These are phyloP conservation scores for Lachnum nothofagi DNA, from an alignment of 2,329 filamentous ascomycete species.

Conservation along the genomic window DNA sequence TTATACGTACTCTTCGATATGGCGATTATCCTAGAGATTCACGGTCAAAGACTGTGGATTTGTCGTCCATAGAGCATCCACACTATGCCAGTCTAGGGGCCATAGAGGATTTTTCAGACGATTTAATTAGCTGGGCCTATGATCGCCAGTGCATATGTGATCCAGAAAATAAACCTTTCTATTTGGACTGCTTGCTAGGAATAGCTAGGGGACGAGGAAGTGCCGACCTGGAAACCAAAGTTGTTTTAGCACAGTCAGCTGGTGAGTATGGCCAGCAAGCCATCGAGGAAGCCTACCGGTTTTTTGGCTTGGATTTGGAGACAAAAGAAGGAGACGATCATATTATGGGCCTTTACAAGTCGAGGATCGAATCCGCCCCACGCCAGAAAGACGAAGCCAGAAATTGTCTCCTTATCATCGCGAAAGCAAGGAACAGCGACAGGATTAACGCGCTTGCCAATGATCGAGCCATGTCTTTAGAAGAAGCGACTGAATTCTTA, in stretches of 20 bases:
- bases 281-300: slow-evolving; percentile 52
- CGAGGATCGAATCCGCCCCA: slow-evolving; percentile 51
- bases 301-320: slow-evolving; percentile 49
- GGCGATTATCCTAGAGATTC: slow-evolving; percentile 23
- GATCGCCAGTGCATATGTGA: slow-evolving; percentile 54
- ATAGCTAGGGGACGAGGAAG: slow-evolving; percentile 49
- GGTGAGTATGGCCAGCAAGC: slow-evolving; percentile 54
- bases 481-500: slow-evolving; percentile 59
- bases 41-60: slow-evolving; percentile 26
- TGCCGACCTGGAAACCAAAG: slow-evolving; percentile 52
- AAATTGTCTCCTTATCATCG: slow-evolving; percentile 55
- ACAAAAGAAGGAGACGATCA: slow-evolving; percentile 49
- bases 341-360: slow-evolving; percentile 58
- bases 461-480: slow-evolving; percentile 52
- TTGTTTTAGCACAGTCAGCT: slow-evolving; percentile 52
- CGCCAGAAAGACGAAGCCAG: slow-evolving; percentile 51
- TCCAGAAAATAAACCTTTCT: slow-evolving; percentile 50
- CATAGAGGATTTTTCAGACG: slow-evolving; percentile 57
- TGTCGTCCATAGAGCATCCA: slow-evolving; percentile 36
- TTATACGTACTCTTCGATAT: slow-evolving; percentile 28
- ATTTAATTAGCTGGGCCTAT: slow-evolving; percentile 58
- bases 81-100: slow-evolving; percentile 59
- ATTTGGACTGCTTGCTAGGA: slow-evolving; percentile 60
- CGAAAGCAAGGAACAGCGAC: slow-evolving; percentile 51
- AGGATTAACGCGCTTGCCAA: slow-evolving; percentile 53